phyloP scores from a whole-genome alignment of 164 flowering plant species.

The Aristolochia fimbriata region DNA sequence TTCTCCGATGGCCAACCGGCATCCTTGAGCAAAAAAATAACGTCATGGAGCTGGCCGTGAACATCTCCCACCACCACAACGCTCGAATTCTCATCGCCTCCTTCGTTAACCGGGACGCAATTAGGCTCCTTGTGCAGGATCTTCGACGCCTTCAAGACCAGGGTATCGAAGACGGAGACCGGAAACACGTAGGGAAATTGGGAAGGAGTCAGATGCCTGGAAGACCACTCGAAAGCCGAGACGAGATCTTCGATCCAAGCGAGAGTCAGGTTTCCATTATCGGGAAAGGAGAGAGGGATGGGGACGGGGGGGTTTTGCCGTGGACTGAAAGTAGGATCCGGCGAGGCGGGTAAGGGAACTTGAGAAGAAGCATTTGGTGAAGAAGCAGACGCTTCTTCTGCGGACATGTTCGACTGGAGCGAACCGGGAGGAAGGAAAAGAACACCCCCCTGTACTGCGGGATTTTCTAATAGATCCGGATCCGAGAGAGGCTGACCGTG shows the following conservation, averaged over 20 bases:
- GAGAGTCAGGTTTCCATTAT: slow-evolving; percentile 28
- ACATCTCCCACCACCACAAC: slow-evolving; percentile 91
- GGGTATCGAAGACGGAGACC: slow-evolving; percentile 48
- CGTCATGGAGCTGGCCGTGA: slow-evolving; percentile 89
- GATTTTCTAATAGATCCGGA: too few species aligned
- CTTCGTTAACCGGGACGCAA: slow-evolving; percentile 46
- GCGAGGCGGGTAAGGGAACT: background rate
- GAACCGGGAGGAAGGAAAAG: background rate
- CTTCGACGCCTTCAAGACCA: slow-evolving; percentile 68
- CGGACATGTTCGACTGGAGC: background rate
- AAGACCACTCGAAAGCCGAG: slow-evolving; percentile 65
- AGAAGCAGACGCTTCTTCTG: background rate
- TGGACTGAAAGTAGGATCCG: background rate
- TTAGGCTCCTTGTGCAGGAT: slow-evolving; percentile 86
- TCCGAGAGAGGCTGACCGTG: too few species aligned
- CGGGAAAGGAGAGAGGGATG: slow-evolving; percentile 66
- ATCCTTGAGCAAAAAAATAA: slow-evolving; percentile 40
- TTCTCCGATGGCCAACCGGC: slow-evolving; percentile 68
- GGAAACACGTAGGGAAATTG: slow-evolving; percentile 63
- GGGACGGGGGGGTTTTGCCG: slow-evolving; percentile 7
- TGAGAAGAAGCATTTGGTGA: too few species aligned
- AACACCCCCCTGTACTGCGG: too few species aligned
- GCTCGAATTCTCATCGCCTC: slow-evolving; percentile 15
- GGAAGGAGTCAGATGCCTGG: slow-evolving; percentile 45
- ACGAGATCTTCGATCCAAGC: slow-evolving; percentile 56